Evolutionary conservation across 2,329 filamentous ascomycete species (phyloP).

Genomic region (Rhinocladiella mackenziei): DNA sequence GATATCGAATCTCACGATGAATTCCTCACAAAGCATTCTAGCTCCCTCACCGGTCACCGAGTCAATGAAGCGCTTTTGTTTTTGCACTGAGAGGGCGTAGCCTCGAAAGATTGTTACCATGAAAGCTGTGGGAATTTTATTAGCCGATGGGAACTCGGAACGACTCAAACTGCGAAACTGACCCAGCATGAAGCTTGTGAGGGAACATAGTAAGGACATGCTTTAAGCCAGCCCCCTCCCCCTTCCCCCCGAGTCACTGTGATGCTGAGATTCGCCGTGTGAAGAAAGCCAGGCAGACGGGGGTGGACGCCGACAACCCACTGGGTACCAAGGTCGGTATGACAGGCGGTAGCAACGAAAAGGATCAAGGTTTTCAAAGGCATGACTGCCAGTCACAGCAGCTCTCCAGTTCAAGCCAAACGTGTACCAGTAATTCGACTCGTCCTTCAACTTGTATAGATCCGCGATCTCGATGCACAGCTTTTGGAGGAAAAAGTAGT

Average conservation of each 20-base stretch:
- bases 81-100: background rate
- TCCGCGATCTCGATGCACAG: slow-evolving; percentile 41
- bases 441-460: slow-evolving; percentile 37
- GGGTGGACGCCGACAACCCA: slow-evolving; percentile 37
- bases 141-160: background rate
- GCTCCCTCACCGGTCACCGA: background rate
- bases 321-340: background rate
- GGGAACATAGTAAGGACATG: background rate
- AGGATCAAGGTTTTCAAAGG: too few species aligned
- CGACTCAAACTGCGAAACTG: background rate
- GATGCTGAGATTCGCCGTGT: slow-evolving; percentile 20
- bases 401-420: slow-evolving; percentile 45
- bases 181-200: slow-evolving; percentile 1
- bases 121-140: background rate
- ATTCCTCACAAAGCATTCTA: background rate
- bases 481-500: slow-evolving; percentile 34
- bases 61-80: background rate
- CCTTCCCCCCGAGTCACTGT: slow-evolving; percentile 32
- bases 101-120: background rate
- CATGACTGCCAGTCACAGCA: slow-evolving; percentile 17
- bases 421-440: slow-evolving; percentile 41
- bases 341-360: background rate
- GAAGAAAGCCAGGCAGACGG: slow-evolving; percentile 31
- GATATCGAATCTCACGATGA: slow-evolving; percentile 1
- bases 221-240: too few species aligned